phyloP scores from a whole-genome alignment of 768 basidiomycete genomes.

The Leccinum arenicola region DNA sequence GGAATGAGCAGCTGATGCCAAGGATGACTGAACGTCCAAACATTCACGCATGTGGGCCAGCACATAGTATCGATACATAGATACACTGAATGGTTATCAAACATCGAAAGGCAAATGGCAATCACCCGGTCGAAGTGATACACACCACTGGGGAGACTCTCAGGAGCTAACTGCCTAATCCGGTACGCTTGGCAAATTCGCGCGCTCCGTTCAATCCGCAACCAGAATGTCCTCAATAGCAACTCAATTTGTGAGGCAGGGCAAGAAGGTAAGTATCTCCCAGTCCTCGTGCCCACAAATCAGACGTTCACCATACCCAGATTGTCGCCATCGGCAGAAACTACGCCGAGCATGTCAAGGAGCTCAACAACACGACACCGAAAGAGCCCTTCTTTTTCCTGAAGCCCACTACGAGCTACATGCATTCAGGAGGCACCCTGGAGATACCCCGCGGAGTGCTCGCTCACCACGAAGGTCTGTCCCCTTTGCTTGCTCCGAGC shows the following conservation, averaged over 20 bases:
- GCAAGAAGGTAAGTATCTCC: conserved; percentile 40
- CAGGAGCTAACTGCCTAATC: not conserved
- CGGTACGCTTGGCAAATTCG: not conserved
- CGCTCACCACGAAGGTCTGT: conserved; percentile 86
- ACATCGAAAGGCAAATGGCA: not conserved
- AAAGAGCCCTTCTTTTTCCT: conserved; percentile 98
- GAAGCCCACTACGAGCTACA: conserved; percentile 91
- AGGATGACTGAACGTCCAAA: not conserved
- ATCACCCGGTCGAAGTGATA: not conserved
- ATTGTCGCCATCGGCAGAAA: conserved; percentile 97
- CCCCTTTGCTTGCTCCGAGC: not conserved
- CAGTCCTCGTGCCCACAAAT: not conserved
- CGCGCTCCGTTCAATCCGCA: conserved; percentile 3
- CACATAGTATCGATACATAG: not conserved
- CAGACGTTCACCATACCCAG: conserved; percentile 34
- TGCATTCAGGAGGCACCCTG: conserved; percentile 71
- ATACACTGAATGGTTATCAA: not conserved
- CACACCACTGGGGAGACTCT: not conserved
- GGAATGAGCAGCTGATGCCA: not conserved
- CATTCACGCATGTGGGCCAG: not conserved
- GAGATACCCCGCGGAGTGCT: conserved; percentile 84
- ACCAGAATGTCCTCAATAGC: conserved; percentile 33
- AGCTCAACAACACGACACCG: conserved; percentile 80
- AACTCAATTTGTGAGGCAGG: conserved; percentile 41
- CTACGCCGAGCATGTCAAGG: conserved; percentile 88